Conservation (phyloP, 768 basidiomycete genomes). For the Lyophyllum decastes region DNA sequence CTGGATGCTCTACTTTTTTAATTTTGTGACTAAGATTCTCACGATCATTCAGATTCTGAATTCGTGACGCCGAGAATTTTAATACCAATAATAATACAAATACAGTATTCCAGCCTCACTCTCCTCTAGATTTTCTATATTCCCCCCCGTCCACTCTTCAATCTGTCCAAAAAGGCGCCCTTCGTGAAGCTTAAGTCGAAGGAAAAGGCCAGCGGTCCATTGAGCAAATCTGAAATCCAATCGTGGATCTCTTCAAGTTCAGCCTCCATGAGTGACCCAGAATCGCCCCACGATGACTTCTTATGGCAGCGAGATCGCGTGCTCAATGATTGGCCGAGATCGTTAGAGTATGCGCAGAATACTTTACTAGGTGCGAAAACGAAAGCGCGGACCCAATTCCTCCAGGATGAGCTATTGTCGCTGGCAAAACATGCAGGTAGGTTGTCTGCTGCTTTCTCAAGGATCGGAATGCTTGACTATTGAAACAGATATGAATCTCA, state of each 20-base stretch:
- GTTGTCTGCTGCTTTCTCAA: constrained; percentile 20
- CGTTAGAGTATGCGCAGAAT: constrained; percentile 54
- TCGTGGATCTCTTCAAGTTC: constrained; percentile 65
- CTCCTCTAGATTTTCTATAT: not conserved
- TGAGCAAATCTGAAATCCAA: constrained; percentile 58
- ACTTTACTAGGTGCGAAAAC: constrained; percentile 54
- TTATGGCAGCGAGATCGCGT: constrained; percentile 58
- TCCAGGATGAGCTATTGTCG: constrained; percentile 61
- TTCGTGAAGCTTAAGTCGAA: constrained; percentile 53
- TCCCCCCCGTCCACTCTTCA: constrained; percentile 18
- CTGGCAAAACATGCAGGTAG: constrained; percentile 60
- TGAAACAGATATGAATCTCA: constrained; percentile 54
- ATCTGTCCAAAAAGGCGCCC: constrained; percentile 36
- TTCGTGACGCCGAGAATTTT: not conserved
- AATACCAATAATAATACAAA: too few relatives aligned
- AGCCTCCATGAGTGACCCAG: constrained; percentile 33
- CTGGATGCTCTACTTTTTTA: too few relatives aligned
- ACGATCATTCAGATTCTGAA: constrained; percentile 12
- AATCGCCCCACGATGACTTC: constrained; percentile 29
- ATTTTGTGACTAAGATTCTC: too few relatives aligned
- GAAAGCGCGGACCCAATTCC: constrained; percentile 54
- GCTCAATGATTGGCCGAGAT: constrained; percentile 54
- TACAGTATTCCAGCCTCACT: not conserved
- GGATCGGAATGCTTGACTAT: not conserved
- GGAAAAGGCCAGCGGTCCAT: constrained; percentile 37